Evolutionary conservation across 805 yeast genomes (phyloP), one percentile per base, ranked within the genome.

Genomic region (Wickerhamomyces rabaulensis): DNA sequence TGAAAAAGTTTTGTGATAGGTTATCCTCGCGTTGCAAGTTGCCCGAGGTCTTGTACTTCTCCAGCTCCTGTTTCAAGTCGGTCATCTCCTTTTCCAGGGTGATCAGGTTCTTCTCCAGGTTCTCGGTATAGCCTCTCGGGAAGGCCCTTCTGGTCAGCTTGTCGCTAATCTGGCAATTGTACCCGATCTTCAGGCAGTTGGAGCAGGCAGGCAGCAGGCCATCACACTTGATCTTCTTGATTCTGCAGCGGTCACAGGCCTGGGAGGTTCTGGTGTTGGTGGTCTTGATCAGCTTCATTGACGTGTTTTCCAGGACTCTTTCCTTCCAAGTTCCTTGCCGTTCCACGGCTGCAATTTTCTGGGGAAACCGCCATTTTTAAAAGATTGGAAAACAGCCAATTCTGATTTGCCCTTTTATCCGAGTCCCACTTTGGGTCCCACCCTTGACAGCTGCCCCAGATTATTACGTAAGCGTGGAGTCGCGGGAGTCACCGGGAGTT

Each of bases 41-140:
- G 45, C 38, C 25, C 17, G 29, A 7, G 26, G 44, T 38, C 50
- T 56, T 61, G 29, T 66, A 47, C 15, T 53, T 47, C 25, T 63
- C 65, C 39, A 68, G 47, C 44, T 69, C 72, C 4, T 66, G 48
- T 41, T 68, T 60, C 39, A 78, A 59, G 43, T 61, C 60, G 36
- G 70, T 66, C 46, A 76, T 68, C 49, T 78, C 83, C 40, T 77
- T 76, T 58, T 85, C 90, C 45, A 85, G 66, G 29, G 74, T 74
- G 29, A 79, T 73, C 40, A 86, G 68, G 54, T 78, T 80, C 46
- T 71, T 73, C 57, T 86, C 95, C 53, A 86, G 65, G 55, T 79
- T 80, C 64, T 84, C 88, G 1, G 95, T 86, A 58, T 86, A 86
- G 0, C 94, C 92, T 56, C 82, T 82, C 3, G 94, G 92, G 51